These are phyloP conservation scores for Pelagophyceae sp. DNA, from an alignment of 352 stramenopile genomes.

Conservation along the genomic window DNA sequence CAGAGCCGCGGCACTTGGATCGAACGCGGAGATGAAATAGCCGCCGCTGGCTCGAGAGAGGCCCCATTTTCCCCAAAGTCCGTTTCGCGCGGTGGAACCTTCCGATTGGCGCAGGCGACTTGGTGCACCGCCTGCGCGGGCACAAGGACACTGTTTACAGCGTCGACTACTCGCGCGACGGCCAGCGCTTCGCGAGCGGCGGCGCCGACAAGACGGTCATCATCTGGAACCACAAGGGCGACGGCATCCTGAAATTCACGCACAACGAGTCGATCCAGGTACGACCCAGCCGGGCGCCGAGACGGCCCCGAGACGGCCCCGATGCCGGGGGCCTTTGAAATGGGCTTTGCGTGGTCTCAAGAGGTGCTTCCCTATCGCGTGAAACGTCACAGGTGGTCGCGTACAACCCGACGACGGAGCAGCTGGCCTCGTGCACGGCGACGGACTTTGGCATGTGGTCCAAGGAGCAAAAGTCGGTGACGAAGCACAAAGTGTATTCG, in stretches of 20 bases:
- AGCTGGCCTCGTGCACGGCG: slow-evolving; percentile 78
- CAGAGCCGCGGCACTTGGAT: too few relatives aligned
- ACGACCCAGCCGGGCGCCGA: too few relatives aligned
- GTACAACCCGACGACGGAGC: slow-evolving; percentile 81
- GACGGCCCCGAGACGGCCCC: too few relatives aligned
- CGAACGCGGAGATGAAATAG: too few relatives aligned
- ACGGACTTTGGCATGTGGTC: slow-evolving; percentile 86
- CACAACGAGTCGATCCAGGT: slow-evolving; percentile 79
- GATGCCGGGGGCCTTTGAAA: too few relatives aligned
- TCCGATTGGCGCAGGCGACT: too few relatives aligned
- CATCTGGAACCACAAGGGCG: slow-evolving; percentile 85
- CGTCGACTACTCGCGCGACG: slow-evolving; percentile 76
- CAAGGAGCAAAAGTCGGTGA: slow-evolving; percentile 79
- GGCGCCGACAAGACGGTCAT: slow-evolving; percentile 89
- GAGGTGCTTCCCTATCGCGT: too few relatives aligned
- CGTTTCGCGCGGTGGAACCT: too few relatives aligned
- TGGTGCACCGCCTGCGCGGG: slow-evolving; percentile 68
- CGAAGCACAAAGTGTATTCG: slow-evolving; percentile 83
- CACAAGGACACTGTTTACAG: slow-evolving; percentile 80
- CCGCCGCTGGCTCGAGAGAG: too few relatives aligned
- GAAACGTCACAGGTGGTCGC: slow-evolving; percentile 75
- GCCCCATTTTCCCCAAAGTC: too few relatives aligned
- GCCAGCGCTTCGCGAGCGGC: slow-evolving; percentile 70
- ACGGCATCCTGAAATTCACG: slow-evolving; percentile 89
- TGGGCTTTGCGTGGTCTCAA: too few relatives aligned